Base-by-base conservation (phyloP, 805 yeast genomes). In the Saturnispora sanitii region DNA sequence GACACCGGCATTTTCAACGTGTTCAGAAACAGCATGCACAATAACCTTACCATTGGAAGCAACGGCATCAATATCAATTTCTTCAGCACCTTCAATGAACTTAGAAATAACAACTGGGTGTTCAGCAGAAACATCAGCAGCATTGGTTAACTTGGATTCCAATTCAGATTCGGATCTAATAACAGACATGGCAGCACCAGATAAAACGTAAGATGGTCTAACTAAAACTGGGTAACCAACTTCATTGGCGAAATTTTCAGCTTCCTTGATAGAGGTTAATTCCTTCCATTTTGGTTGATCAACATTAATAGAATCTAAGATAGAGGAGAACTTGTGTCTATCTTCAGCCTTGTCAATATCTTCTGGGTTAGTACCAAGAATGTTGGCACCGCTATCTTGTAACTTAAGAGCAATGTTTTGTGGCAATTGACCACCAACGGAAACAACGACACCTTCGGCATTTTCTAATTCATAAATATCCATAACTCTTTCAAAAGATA, bases 201-300 rank as follows among this genome's bases (percentile, higher is more conserved):
- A 84, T 49, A 90, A 72, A 37, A 90, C 98, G 58, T 90, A 90
- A 1, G 97, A 88, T 39, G 98, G 98, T 68, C 98, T 85, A 45
- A 90, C 96, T 52, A 90, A 74, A 9, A 90, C 98, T 38, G 98
- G 98, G 74, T 79, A 90, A 18, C 88, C 85, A 41, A 90, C 97
- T 50, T 74, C 71, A 41, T 75, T 68, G 37, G 97, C 96, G 63
- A 90, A 90, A 16, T 58, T 64, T 59, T 80, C 82, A 45, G 98
- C 98, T 47, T 82, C 95, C 32, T 67, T 79, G 35, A 88, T 65
- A 31, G 95, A 82, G 27, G 94, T 78, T 53, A 90, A 75, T 68
- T 92, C 97, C 64, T 86, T 85, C 98, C 98, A 90, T 49, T 83
- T 83, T 33, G 98, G 98, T 71, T 90, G 98, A 64, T 87, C 97